phyloP scores from a whole-genome alignment of 179 eudicot genomes.

The Beta lomatogona region DNA sequence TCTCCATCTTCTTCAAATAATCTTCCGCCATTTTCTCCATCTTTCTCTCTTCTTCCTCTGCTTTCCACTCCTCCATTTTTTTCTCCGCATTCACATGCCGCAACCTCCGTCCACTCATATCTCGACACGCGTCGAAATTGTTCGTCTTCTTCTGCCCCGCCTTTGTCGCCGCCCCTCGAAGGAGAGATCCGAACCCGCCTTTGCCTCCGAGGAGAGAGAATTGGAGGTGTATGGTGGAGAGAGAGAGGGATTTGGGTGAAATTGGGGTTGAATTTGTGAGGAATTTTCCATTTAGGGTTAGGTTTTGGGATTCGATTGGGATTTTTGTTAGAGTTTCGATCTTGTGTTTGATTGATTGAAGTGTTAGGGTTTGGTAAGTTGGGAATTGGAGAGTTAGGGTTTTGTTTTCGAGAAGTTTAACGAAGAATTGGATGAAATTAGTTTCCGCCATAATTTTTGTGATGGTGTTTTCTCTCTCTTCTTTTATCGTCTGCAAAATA shows the following conservation, averaged over 20 bases:
- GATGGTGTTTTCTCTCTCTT: background rate
- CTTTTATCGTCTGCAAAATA: too few relatives aligned
- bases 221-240: conserved; percentile 45
- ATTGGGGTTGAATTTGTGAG: conserved; percentile 31
- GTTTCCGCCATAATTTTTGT: conserved; percentile 24
- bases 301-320: conserved; percentile 52
- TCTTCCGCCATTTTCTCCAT: conserved; percentile 91
- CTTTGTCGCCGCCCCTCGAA: conserved; percentile 90
- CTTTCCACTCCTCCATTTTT: conserved; percentile 92
- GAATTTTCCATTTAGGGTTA: conserved; percentile 46
- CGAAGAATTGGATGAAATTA: conserved; percentile 44
- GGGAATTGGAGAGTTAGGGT: conserved; percentile 60
- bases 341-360: conserved; percentile 42
- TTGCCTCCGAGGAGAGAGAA: conserved; percentile 77
- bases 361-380: conserved; percentile 32
- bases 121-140: conserved; percentile 92
- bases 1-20: conserved; percentile 68
- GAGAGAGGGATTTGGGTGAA: conserved; percentile 22
- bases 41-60: conserved; percentile 69
- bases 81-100: conserved; percentile 97
- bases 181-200: conserved; percentile 92
- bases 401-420: conserved; percentile 51
- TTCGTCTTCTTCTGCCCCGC: conserved; percentile 97
- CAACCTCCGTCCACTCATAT: conserved; percentile 90
- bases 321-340: conserved; percentile 56